A percentile compares a stretch with the other conserved stretches of the same genome.
Conservation (phyloP, 352 stramenopile genomes). For the Pythium sukuiense region DNA sequence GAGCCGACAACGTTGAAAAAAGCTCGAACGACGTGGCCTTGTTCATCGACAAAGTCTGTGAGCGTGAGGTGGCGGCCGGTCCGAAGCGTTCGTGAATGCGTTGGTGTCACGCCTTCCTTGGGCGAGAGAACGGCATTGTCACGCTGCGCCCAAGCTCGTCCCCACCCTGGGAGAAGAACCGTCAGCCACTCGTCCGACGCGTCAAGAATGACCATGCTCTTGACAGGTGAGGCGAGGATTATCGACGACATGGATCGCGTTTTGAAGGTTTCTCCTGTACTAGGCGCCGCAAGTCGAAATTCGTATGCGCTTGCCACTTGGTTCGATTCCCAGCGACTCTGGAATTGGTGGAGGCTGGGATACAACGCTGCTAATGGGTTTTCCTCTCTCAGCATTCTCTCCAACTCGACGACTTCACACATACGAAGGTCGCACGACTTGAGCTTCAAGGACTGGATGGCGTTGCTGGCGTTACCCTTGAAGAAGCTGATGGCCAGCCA, state of each 20-base stretch:
- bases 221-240: too few species aligned
- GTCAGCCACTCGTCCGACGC: not conserved
- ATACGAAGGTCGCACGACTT: not conserved
- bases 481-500: not conserved
- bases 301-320: not conserved
- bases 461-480: not conserved
- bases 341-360: not conserved
- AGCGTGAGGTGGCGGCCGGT: not conserved
- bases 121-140: not conserved
- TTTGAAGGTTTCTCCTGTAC: not conserved
- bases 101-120: not conserved
- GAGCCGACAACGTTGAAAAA: not conserved
- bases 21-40: not conserved
- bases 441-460: not conserved
- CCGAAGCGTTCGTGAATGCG: not conserved
- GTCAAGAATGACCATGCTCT: not conserved
- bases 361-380: not conserved
- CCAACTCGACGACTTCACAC: not conserved
- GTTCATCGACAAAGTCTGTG: not conserved
- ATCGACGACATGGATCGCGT: not conserved
- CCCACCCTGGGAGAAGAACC: not conserved
- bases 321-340: not conserved
- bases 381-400: not conserved
- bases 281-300: not conserved
- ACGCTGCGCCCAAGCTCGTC: not conserved